These are phyloP conservation scores for Pyrenophora seminiperda DNA, from an alignment of 2,329 filamentous ascomycete species.

Conservation along the genomic window DNA sequence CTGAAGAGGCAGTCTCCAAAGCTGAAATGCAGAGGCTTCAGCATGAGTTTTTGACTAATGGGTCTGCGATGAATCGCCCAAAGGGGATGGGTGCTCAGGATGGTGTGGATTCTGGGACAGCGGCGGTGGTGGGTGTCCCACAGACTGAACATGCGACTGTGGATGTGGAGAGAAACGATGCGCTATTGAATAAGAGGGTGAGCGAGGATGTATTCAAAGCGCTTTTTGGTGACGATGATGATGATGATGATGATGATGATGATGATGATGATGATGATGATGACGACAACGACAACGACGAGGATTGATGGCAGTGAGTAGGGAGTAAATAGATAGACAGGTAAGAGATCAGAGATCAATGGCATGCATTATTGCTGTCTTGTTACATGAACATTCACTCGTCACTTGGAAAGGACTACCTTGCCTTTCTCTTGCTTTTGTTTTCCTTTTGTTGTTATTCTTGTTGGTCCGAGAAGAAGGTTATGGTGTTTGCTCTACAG, in stretches of 20 bases:
- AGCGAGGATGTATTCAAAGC: slow-evolving; percentile 84
- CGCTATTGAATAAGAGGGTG: slow-evolving; percentile 73
- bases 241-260: slow-evolving; percentile 57
- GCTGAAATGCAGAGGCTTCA: slow-evolving; percentile 54
- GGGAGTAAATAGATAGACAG: no score
- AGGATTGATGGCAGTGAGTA: no score
- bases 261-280: slow-evolving; percentile 64
- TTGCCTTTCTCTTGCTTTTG: no score
- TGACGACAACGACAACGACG: slow-evolving; percentile 60
- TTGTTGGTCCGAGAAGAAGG: no score
- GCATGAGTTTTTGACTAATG: slow-evolving; percentile 38
- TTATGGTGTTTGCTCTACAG: no score
- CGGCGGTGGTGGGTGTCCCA: slow-evolving; percentile 3
- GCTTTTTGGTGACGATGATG: slow-evolving; percentile 90
- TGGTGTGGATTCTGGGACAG: background rate
- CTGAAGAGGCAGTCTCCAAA: slow-evolving; percentile 58
- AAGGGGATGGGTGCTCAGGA: slow-evolving; percentile 32
- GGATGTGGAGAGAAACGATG: slow-evolving; percentile 77
- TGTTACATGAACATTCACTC: no score
- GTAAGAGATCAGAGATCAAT: no score
- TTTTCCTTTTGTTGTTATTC: no score
- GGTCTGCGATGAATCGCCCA: slow-evolving; percentile 36
- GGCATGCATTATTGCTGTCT: no score
- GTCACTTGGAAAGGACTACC: no score
- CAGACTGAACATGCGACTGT: slow-evolving; percentile 50